A percentile compares a stretch with the other conserved stretches of the same genome.
Conservation (phyloP, 148 eudicot genomes). For the Rhododendron vialii region DNA sequence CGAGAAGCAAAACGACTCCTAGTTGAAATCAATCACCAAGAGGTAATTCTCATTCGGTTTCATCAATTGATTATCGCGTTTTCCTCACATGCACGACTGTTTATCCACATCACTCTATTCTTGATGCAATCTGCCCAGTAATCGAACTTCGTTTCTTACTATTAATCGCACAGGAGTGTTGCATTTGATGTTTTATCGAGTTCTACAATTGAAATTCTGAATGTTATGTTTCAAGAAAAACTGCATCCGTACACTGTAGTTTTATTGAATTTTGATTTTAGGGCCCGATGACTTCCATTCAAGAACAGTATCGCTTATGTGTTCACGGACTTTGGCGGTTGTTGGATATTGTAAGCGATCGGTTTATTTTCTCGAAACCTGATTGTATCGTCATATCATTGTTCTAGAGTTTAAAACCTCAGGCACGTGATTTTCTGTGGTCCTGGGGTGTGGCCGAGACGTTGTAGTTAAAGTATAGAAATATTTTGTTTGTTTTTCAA, state of each 20-base stretch:
- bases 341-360: not conserved
- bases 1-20: not conserved
- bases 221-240: not conserved
- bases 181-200: not conserved
- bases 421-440: not conserved
- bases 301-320: too few relatives aligned
- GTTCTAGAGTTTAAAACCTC: not conserved
- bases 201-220: not conserved
- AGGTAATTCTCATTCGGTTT: not conserved
- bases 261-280: not conserved
- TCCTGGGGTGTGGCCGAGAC: not conserved
- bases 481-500: not conserved
- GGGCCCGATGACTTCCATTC: too few relatives aligned
- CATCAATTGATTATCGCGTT: not conserved
- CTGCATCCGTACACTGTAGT: not conserved
- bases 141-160: not conserved
- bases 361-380: not conserved
- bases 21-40: not conserved
- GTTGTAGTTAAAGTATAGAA: not conserved
- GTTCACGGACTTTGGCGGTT: too few relatives aligned
- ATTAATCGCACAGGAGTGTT: not conserved
- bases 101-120: not conserved
- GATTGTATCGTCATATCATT: not conserved
- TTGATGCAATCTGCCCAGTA: not conserved
- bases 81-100: not conserved